These are phyloP conservation scores for Artemisia annua DNA, from an alignment of 129 eudicot species.

Conservation along the genomic window DNA sequence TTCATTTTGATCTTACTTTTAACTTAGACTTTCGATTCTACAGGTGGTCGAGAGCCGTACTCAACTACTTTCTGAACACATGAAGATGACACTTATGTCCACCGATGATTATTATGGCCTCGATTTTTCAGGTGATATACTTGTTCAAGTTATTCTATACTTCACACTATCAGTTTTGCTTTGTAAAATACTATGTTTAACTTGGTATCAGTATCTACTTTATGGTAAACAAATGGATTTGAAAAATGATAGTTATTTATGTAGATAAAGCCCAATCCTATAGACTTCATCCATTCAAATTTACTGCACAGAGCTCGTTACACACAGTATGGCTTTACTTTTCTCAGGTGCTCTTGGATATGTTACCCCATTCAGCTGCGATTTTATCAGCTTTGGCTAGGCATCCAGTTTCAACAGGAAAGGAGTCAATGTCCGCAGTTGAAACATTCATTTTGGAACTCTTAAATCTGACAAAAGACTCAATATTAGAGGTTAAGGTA, in stretches of 20 bases:
- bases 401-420: constrained; percentile 46
- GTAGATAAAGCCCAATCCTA: constrained; percentile 4
- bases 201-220: too few relatives aligned
- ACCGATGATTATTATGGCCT: constrained; percentile 54
- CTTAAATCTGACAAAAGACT: constrained; percentile 64
- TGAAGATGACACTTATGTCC: constrained; percentile 85
- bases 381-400: constrained; percentile 62
- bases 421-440: constrained; percentile 43
- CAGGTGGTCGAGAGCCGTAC: too few relatives aligned
- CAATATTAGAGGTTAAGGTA: constrained; percentile 70
- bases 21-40: too few relatives aligned
- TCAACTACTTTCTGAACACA: constrained; percentile 39
- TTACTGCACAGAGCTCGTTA: too few relatives aligned
- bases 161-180: too few relatives aligned
- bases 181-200: too few relatives aligned
- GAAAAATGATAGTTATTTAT: background rate
- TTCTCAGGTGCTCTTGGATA: constrained; percentile 77
- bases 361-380: constrained; percentile 59
- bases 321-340: background rate
- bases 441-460: constrained; percentile 60
- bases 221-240: background rate
- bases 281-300: too few relatives aligned
- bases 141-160: too few relatives aligned
- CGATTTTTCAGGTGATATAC: constrained; percentile 66
- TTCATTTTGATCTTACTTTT: too few relatives aligned